Base-by-base conservation (phyloP, 768 basidiomycete species). In the Rhodotorula toruloides region DNA sequence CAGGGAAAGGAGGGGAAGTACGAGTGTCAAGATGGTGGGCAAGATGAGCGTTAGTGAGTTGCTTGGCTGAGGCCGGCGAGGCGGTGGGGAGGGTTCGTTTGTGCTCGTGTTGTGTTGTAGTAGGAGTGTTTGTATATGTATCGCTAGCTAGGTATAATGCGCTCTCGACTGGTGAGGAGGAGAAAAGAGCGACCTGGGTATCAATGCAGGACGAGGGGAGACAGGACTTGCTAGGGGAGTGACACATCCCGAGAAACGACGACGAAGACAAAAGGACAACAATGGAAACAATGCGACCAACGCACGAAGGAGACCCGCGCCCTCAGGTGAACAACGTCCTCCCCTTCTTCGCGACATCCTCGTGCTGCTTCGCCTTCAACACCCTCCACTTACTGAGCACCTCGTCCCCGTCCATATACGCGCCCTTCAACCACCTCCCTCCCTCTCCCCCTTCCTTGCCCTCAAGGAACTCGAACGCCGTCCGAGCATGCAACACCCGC, bases 351-450 rank as follows among this genome's bases (percentile, higher is more conserved):
- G n/a, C 56, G 44, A 2, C 9, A 9, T 37, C 11, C 48, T 54
- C 54, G 3, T 32, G 32, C 50, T 34, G 11, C 50, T 54, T 12
- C 27, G 53, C 65, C 43, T 54, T 42, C 10, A 67, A 21, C 8
- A 67, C 65, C 50, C 70, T 60, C 65, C 62, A 68, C 67, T 70
- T 72, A 62, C 81, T 80, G 78, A 77, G 80, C 83, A 94, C 76
- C 83, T 89, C 69, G 58, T 82, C 81, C 4, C 78, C 80, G 61
- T 81, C 81, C 34, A 81, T 71, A 65, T 82, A 82, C 68, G 81
- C 80, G 0, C 94, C 93, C 78, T 96, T 96, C 59, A 97, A 78
- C 93, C 93, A 96, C 58, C 93, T 78, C 61, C 83, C 76, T 1
- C 59, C 74, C 16, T 48, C 48, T 36, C 57, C 48, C 40, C 69